Percentiles rank a stretch among this genome's conserved stretches.
Conservation (phyloP, 495 filamentous ascomycete genomes). For the Aspergillus haitiensis region DNA sequence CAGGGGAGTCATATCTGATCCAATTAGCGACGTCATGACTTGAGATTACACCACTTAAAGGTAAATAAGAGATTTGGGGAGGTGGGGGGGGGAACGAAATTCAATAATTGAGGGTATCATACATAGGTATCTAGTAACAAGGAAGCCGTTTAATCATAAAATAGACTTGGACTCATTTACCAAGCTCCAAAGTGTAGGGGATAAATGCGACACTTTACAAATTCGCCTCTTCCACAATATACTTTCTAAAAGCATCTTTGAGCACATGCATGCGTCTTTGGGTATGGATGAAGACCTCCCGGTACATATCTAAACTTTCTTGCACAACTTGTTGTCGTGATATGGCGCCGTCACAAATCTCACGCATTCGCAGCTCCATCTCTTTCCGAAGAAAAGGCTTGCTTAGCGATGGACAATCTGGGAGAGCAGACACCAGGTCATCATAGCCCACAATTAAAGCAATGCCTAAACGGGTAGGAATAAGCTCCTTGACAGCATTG, state of each 20-base stretch:
- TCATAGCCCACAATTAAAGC: slow-evolving; percentile 94
- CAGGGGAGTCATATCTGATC: too few species aligned
- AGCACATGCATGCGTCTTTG: slow-evolving; percentile 71
- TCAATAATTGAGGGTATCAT: too few species aligned
- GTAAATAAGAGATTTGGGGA: too few species aligned
- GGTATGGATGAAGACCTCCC: slow-evolving; percentile 77
- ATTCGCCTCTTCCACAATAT: slow-evolving; percentile 40
- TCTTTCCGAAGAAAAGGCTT: slow-evolving; percentile 98
- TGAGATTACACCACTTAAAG: too few species aligned
- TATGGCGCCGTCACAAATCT: slow-evolving; percentile 85
- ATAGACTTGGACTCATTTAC: too few species aligned
- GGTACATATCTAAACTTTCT: slow-evolving; percentile 80
- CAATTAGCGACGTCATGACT: too few species aligned
- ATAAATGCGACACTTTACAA: not conserved
- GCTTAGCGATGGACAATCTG: slow-evolving; percentile 75
- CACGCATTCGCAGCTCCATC: slow-evolving; percentile 93
- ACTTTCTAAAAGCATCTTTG: slow-evolving; percentile 57
- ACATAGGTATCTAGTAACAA: too few species aligned
- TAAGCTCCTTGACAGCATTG: slow-evolving; percentile 74
- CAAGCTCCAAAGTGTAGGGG: too few species aligned
- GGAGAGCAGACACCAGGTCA: slow-evolving; percentile 67
- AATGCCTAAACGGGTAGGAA: slow-evolving; percentile 85
- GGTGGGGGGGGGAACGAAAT: too few species aligned
- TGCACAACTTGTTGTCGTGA: slow-evolving; percentile 71
- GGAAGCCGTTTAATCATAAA: too few species aligned